Percentiles rank a stretch among this genome's conserved stretches.
Conservation (phyloP, 345 rosid species). For the Anacardium occidentale region DNA sequence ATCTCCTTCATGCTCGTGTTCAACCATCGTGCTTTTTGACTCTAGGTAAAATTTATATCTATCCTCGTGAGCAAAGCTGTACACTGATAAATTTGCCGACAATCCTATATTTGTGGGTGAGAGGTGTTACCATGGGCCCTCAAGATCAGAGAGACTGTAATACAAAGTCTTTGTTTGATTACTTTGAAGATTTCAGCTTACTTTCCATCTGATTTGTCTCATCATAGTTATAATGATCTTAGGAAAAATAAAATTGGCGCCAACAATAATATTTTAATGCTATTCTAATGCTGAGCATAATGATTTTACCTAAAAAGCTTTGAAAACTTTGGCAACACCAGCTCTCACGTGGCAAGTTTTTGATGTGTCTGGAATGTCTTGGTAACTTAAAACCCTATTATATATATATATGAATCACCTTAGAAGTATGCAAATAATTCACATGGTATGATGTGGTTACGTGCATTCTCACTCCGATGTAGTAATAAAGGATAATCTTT, state of each 20-base stretch:
- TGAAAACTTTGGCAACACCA: too few relatives aligned
- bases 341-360: too few relatives aligned
- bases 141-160: conserved; percentile 1
- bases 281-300: background rate
- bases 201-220: background rate
- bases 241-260: background rate
- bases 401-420: too few relatives aligned
- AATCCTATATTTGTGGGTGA: background rate
- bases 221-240: background rate
- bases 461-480: too few relatives aligned
- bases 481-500: too few relatives aligned
- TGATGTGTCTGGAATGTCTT: too few relatives aligned
- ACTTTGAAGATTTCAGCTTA: background rate
- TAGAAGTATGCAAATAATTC: too few relatives aligned
- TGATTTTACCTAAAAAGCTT: background rate
- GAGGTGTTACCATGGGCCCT: background rate
- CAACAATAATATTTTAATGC: background rate
- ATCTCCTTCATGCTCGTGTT: background rate
- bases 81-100: conserved; percentile 14
- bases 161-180: background rate
- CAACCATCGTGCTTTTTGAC: conserved; percentile 6
- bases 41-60: background rate
- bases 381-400: too few relatives aligned
- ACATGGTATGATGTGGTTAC: too few relatives aligned
- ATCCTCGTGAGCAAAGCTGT: background rate